Evolutionary conservation across 805 yeast genomes (phyloP).

Genomic region (Komagataella mondaviorum): DNA sequence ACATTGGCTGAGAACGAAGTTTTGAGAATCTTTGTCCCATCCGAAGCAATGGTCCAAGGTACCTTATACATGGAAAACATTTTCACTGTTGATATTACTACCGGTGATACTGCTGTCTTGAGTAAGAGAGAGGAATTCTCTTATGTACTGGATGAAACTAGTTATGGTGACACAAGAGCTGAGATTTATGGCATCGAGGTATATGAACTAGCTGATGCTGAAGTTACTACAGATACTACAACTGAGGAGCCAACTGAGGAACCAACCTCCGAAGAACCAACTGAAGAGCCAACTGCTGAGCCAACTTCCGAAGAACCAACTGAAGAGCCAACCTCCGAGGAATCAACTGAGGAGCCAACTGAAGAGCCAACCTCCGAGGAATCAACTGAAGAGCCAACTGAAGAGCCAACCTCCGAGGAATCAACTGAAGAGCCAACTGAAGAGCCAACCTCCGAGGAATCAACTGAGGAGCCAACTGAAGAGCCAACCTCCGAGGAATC

Average conservation of each 20-base stretch:
- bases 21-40: neutral
- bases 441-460: neutral
- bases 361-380: no score
- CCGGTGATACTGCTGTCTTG: neutral
- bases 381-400: neutral
- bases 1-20: neutral
- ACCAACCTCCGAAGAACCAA: no score
- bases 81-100: neutral
- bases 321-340: no score
- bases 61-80: neutral
- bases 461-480: neutral
- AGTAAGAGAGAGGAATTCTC: neutral
- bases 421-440: neutral
- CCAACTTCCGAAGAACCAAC: no score
- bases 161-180: neutral
- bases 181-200: neutral
- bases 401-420: neutral
- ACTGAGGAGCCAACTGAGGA: no score
- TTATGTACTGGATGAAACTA: neutral
- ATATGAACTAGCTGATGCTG: neutral
- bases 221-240: neutral
- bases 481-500: neutral
- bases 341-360: no score
- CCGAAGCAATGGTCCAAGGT: neutral
- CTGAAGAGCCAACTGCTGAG: no score